Evolutionary conservation across 2,329 filamentous ascomycete species (phyloP).

Genomic region (Verticillium isaacii): DNA sequence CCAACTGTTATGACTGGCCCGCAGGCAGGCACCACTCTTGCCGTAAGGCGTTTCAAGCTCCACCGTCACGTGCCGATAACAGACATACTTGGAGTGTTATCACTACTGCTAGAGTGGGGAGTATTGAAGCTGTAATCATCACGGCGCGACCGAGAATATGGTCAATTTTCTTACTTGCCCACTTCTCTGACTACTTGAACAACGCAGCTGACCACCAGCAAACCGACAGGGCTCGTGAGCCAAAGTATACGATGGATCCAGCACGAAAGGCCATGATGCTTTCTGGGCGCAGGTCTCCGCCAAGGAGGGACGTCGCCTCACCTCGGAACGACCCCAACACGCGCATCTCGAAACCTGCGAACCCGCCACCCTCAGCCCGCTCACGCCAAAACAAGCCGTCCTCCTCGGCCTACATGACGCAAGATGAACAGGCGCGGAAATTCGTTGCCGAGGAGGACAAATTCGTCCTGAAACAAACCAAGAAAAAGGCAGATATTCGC

Average conservation of each 20-base stretch:
- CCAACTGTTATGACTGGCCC: background rate
- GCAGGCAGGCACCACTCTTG: no score
- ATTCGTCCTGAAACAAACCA: conserved; percentile 93
- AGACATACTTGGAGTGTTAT: no score
- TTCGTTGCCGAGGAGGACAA: conserved; percentile 95
- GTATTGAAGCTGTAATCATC: no score
- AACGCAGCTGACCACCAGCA: background rate
- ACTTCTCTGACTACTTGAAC: background rate
- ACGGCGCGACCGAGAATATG: no score
- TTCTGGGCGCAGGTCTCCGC: conserved; percentile 33
- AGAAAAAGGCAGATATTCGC: conserved; percentile 95
- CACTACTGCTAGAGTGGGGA: no score
- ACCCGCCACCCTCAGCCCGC: conserved; percentile 21
- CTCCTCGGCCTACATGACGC: conserved; percentile 50
- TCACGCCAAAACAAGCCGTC: conserved; percentile 21
- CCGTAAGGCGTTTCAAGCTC: no score
- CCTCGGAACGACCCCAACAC: conserved; percentile 50
- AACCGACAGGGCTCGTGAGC: background rate
- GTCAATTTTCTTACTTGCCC: no score
- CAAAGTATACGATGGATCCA: conserved; percentile 42
- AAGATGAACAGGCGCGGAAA: conserved; percentile 72
- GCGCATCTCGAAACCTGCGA: conserved; percentile 51
- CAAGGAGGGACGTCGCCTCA: conserved; percentile 42
- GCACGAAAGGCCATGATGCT: conserved; percentile 50
- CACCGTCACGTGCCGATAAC: no score